Evolutionary conservation across 1,139 yeast species (phyloP).

Genomic region (Pichia sp.): DNA sequence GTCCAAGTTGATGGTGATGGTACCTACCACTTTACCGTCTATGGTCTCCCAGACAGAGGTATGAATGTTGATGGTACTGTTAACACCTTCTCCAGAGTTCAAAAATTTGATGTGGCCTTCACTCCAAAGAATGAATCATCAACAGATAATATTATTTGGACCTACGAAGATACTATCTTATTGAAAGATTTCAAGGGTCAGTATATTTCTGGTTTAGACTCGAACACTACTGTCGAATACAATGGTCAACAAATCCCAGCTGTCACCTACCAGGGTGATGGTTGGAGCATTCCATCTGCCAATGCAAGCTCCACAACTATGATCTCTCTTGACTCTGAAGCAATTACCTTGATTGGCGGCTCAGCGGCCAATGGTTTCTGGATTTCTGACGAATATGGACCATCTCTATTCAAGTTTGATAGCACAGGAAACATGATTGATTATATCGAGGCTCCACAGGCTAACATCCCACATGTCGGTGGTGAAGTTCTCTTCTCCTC

Average conservation of each 20-base stretch:
- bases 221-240: constrained; percentile 19
- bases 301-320: constrained; percentile 17
- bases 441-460: constrained; percentile 23
- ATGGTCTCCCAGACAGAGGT: constrained; percentile 26
- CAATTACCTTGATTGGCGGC: constrained; percentile 22
- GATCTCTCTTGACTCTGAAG: constrained; percentile 25
- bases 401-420: constrained; percentile 22
- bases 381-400: constrained; percentile 28
- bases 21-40: constrained; percentile 21
- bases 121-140: constrained; percentile 18
- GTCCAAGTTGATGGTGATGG: constrained; percentile 15
- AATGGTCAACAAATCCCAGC: constrained; percentile 24
- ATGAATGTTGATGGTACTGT: constrained; percentile 26
- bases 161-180: constrained; percentile 22
- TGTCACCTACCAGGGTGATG: constrained; percentile 23
- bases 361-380: constrained; percentile 25
- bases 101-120: constrained; percentile 18
- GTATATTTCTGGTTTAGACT: constrained; percentile 23
- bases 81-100: constrained; percentile 21
- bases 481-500: constrained; percentile 20
- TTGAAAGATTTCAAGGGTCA: constrained; percentile 23
- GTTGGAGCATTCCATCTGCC: constrained; percentile 21
- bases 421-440: constrained; percentile 21
- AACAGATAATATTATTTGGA: constrained; percentile 21
- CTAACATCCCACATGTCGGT: constrained; percentile 22